Evolutionary conservation across 306 rosid species (phyloP), one percentile per base, ranked within the genome.

Genomic region (Glycine tomentella): DNA sequence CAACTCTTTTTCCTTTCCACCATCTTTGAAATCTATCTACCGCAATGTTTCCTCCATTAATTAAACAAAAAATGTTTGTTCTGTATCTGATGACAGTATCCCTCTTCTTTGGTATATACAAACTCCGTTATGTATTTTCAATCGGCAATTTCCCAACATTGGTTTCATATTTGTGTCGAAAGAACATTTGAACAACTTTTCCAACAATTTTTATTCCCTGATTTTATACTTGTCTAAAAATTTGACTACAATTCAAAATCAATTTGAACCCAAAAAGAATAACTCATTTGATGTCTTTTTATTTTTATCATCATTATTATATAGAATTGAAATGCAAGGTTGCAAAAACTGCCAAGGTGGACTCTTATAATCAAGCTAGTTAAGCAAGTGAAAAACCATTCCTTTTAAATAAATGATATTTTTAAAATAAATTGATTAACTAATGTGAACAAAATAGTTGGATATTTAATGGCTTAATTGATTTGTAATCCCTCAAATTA

Each of bases 21-120:
- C 77, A 77, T 75, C 72, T 42, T 73, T 81, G 74, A 84, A 77
- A 46, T 46, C 50, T 46, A 68, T 70, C 40, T 72, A 20, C 69
- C 58, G 68, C 66, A 64, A 77, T 82, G 89, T 82, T 79, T 86
- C 69, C 89, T 75, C 77, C 50, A 73, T 81, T 79, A 80, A 84
- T 55, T 55, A 38, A 80, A 75, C 4, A 59, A 53, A 80, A 62
- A 13, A 51, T 80, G 87, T 49, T 84, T 79, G 86, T 86, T 78
- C 57, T 52, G 76, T 59, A 72, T 76, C 67, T 14, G 48, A 59
- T 76, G 40, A 75, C 61, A n/a, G 46, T 56, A 49, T 63, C 63
- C 72, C 58, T 20, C 55, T 77, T 42, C 79, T 74, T 74, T 36
- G 72, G 78, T 74, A 69, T 82, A 79, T 75, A 69, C 76, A 53